phyloP scores from a whole-genome alignment of 2,329 filamentous ascomycete genomes.

The Plenodomus lindquistii region DNA sequence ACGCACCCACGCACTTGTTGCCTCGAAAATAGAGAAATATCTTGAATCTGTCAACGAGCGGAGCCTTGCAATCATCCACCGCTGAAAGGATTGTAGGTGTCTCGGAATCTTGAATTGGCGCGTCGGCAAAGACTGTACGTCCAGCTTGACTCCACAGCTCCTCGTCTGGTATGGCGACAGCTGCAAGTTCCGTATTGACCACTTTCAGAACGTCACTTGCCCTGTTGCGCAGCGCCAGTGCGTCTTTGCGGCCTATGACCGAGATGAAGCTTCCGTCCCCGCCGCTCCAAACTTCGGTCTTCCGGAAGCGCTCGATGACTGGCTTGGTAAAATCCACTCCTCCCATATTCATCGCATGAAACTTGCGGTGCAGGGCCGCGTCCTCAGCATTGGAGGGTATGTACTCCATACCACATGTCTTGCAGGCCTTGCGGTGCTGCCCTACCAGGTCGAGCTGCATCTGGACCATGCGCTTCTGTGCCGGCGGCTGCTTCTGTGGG shows the following conservation, averaged over 20 bases:
- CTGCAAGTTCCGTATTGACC: conserved; percentile 65
- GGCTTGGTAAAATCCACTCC: conserved; percentile 65
- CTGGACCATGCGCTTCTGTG: conserved; percentile 54
- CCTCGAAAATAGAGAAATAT: conserved; percentile 65
- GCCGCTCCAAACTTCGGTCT: conserved; percentile 55
- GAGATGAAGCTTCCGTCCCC: conserved; percentile 56
- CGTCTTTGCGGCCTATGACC: conserved; percentile 60
- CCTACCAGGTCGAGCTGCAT: conserved; percentile 65
- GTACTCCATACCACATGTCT: conserved; percentile 68
- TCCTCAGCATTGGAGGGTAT: conserved; percentile 65
- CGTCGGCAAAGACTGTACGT: conserved; percentile 9
- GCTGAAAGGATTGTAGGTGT: conserved; percentile 34
- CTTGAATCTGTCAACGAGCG: conserved; percentile 56
- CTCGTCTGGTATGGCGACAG: conserved; percentile 61
- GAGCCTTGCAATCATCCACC: conserved; percentile 22
- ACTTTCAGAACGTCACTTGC: conserved; percentile 61
- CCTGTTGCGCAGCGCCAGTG: conserved; percentile 56
- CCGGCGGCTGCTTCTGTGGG: conserved; percentile 29
- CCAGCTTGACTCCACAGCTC: conserved; percentile 59
- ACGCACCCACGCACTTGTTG: conserved; percentile 64
- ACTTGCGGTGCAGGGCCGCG: conserved; percentile 64
- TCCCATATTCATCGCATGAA: conserved; percentile 63
- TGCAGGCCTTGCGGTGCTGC: conserved; percentile 61
- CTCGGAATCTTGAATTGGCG: conserved; percentile 2
- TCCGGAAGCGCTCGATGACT: conserved; percentile 57